Conservation (phyloP, 805 yeast species). For the Starmerella geochares region DNA sequence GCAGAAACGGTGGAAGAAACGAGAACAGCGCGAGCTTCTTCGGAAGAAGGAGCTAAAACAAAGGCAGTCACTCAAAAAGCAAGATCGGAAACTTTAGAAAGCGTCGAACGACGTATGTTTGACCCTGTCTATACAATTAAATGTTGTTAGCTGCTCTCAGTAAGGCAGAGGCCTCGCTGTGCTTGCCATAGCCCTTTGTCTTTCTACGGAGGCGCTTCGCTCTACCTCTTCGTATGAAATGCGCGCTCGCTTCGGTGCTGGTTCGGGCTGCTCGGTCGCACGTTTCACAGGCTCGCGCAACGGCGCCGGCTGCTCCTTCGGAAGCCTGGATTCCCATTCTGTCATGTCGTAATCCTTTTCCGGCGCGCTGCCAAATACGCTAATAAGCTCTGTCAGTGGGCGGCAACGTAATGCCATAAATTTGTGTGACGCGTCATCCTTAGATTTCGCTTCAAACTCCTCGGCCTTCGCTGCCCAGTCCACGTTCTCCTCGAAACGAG, state of each 20-base stretch:
- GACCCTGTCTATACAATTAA: too few relatives aligned
- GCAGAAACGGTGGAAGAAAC: slow-evolving; percentile 42
- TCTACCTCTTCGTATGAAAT: slow-evolving; percentile 14
- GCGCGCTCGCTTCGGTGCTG: slow-evolving; percentile 13
- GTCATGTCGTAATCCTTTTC: not conserved
- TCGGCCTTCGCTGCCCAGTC: slow-evolving; percentile 4
- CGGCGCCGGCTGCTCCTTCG: not conserved
- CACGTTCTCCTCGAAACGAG: not conserved
- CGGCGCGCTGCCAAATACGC: not conserved
- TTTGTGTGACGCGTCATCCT: not conserved
- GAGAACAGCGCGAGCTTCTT: slow-evolving; percentile 31
- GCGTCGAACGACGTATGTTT: too few relatives aligned
- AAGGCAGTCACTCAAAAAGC: slow-evolving; percentile 34
- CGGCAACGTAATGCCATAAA: slow-evolving; percentile 1
- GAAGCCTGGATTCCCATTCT: slow-evolving; percentile 5
- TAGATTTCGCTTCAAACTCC: not conserved
- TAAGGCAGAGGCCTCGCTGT: slow-evolving; percentile 18
- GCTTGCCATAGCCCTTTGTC: slow-evolving; percentile 3
- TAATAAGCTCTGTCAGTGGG: not conserved
- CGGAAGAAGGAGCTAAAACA: slow-evolving; percentile 34
- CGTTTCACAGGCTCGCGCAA: not conserved
- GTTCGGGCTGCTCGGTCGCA: not conserved
- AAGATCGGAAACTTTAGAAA: slow-evolving; percentile 26
- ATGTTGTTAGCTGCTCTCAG: too few relatives aligned
- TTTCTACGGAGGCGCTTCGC: not conserved